Evolutionary conservation across 1,139 yeast genomes (phyloP).

Genomic region (Suhomyces bolitotheri): DNA sequence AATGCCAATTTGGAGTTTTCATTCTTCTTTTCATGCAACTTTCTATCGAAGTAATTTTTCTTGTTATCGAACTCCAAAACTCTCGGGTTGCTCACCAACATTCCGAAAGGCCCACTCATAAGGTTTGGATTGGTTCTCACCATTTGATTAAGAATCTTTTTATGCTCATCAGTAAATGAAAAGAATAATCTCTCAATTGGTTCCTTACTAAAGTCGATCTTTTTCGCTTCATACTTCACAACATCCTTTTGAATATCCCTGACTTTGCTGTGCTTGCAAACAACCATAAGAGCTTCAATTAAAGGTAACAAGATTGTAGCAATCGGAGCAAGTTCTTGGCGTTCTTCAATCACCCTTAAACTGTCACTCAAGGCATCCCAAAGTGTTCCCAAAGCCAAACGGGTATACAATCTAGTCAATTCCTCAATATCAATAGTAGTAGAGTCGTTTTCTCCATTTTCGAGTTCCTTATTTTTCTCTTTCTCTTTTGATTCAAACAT

Average conservation of each 20-base stretch:
- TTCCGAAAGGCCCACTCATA: constrained; percentile 95
- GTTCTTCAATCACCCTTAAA: constrained; percentile 58
- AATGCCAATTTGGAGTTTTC: constrained; percentile 56
- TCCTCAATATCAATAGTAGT: constrained; percentile 37
- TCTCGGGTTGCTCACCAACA: constrained; percentile 84
- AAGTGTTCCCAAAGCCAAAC: constrained; percentile 69
- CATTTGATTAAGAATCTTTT: constrained; percentile 87
- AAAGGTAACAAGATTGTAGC: constrained; percentile 84
- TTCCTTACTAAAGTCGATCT: constrained; percentile 67
- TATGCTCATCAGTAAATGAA: constrained; percentile 87
- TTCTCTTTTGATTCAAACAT: constrained; percentile 55
- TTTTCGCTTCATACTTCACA: constrained; percentile 57
- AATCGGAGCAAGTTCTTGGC: constrained; percentile 52
- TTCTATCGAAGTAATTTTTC: constrained; percentile 78
- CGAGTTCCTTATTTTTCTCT: constrained; percentile 14
- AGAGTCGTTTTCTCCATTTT: neutral
- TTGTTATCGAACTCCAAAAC: constrained; percentile 95
- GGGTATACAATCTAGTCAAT: constrained; percentile 62
- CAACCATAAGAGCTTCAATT: constrained; percentile 93
- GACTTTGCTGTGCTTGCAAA: constrained; percentile 83
- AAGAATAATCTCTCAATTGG: constrained; percentile 81
- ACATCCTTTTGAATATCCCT: constrained; percentile 64
- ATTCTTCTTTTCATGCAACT: constrained; percentile 52
- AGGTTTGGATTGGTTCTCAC: constrained; percentile 87
- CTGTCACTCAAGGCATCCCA: constrained; percentile 90